Conservation (phyloP, 2,329 filamentous ascomycete genomes). For the Hirsutella rhossiliensis region DNA sequence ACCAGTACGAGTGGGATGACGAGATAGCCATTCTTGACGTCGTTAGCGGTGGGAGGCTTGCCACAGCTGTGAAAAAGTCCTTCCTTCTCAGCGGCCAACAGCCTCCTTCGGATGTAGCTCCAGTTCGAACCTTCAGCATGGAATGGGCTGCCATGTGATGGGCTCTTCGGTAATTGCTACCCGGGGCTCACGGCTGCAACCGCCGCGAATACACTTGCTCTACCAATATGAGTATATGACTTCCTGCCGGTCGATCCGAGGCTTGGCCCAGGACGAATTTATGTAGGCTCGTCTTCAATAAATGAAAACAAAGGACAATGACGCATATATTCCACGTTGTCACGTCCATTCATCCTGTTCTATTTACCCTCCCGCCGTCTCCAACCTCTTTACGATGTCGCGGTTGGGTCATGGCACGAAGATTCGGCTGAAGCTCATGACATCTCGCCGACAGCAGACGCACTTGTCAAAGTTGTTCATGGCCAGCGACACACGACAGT, state of each 20-base stretch:
- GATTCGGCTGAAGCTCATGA: slow-evolving; percentile 79
- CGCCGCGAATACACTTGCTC: too few species aligned
- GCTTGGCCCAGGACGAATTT: too few species aligned
- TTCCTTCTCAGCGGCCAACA: slow-evolving; percentile 71
- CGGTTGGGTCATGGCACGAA: slow-evolving; percentile 54
- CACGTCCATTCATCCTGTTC: too few species aligned
- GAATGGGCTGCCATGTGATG: slow-evolving; percentile 88
- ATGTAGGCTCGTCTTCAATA: too few species aligned
- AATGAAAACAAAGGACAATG: too few species aligned
- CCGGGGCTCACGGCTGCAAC: too few species aligned
- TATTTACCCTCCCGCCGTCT: too few species aligned
- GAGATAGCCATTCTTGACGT: slow-evolving; percentile 76
- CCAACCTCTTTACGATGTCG: not conserved
- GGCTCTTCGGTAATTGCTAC: not conserved
- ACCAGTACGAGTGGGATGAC: slow-evolving; percentile 78
- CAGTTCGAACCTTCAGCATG: slow-evolving; percentile 65
- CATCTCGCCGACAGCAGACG: slow-evolving; percentile 82
- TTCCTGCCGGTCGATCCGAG: too few species aligned
- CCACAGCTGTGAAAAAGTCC: slow-evolving; percentile 92
- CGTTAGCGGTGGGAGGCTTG: slow-evolving; percentile 74
- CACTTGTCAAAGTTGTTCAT: slow-evolving; percentile 98
- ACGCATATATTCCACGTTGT: too few species aligned
- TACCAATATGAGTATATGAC: too few species aligned
- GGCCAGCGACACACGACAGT: slow-evolving; percentile 83
- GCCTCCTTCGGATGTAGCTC: slow-evolving; percentile 16